Conservation (phyloP, 2,329 filamentous ascomycete genomes). For the Neonectria sp. region DNA sequence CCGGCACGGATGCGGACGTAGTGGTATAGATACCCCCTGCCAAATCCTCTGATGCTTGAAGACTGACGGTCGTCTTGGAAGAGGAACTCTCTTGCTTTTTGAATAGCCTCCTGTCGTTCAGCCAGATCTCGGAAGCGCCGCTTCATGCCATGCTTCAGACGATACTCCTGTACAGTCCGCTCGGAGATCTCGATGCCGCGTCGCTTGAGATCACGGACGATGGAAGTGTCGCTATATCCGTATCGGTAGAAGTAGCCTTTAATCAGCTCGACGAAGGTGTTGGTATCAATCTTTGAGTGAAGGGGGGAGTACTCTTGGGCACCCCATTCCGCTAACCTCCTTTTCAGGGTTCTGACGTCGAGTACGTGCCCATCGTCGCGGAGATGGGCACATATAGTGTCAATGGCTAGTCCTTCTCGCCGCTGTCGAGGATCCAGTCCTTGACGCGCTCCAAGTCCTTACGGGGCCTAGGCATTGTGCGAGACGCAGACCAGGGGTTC, state of each 20-base stretch:
- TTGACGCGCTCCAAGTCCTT: not conserved
- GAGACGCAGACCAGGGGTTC: not conserved
- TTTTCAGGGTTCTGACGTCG: not conserved
- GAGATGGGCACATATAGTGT: not conserved
- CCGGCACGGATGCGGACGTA: too few species aligned
- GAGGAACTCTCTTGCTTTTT: slow-evolving; percentile 2
- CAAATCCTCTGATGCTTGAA: too few species aligned
- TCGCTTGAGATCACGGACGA: slow-evolving; percentile 4
- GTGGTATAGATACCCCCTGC: too few species aligned
- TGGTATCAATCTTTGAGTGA: not conserved
- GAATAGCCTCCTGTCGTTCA: too few species aligned
- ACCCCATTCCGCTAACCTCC: not conserved
- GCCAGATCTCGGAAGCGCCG: not conserved
- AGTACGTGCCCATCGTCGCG: not conserved
- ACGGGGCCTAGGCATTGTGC: not conserved
- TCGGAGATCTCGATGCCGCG: not conserved
- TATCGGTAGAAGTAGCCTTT: slow-evolving; percentile 6
- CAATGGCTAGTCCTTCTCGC: not conserved
- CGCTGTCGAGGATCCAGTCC: not conserved
- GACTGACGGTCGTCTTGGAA: too few species aligned
- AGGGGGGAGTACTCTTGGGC: not conserved
- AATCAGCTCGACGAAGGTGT: slow-evolving; percentile 1
- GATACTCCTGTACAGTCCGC: slow-evolving; percentile 4
- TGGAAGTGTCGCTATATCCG: slow-evolving; percentile 10
- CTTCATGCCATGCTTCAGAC: not conserved